Evolutionary conservation across 257 asterid genomes (phyloP), one percentile per base, ranked within the genome.

Genomic region (Solanum sitiens): DNA sequence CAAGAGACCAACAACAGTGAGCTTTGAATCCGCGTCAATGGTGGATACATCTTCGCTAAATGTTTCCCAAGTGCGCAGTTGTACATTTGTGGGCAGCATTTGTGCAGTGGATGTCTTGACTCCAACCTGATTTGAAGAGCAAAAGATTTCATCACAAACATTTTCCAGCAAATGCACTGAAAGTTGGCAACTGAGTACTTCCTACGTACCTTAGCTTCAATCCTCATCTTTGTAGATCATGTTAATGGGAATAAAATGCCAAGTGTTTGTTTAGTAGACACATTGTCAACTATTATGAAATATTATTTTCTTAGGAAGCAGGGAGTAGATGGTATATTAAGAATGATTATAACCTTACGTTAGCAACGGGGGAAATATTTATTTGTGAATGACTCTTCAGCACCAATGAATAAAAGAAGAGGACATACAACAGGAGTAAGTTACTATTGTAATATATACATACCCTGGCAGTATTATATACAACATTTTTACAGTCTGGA

Each of bases 391-490:
- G 35, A 44, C 44, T 80, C 11, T 80, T 47, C 70, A 47, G 68
- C 85, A 27, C 30, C 70, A 50, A 30, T 18, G 68, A 47, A 30
- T 82, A 47, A 82, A 32, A 82, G 85, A 50, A 50, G 85, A 50
- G 25, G 85, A 50, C 32, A 80, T 30, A 82, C 44, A 30, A 50
- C 84, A 73, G 40, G 56, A 87, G 11, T 6, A 56, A 63, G 44
- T 35, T 27, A 53, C 50, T 33, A 39, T 14, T 8, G 33, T 86
- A 13, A 56, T 25, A 33, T 53, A 27, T n/a, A 89, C 97, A 88
- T 89, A 97, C 99, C 90, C 32, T 93, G 84, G 98, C 99, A 84
- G 98, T 97, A 90, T 95, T 97, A 83, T 88, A 97, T 86, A 88
- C 94, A 12, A 86, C 95, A 21, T 88, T 92, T 89, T 89, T 94